Evolutionary conservation across 2,329 filamentous ascomycete genomes (phyloP).

Genomic region (Ceratocystis smalleyi): DNA sequence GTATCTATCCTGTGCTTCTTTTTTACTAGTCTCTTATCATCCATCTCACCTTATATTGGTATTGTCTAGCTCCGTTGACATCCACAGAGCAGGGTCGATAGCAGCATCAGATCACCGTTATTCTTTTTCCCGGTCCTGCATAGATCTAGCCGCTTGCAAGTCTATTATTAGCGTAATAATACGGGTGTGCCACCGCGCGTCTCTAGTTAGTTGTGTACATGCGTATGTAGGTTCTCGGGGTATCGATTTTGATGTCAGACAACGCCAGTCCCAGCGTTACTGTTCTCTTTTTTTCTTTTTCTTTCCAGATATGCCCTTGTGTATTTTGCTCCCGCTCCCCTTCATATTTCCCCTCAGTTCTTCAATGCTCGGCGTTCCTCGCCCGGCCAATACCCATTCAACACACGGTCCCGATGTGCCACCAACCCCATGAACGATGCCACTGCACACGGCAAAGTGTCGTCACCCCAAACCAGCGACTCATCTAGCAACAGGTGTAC

Average conservation of each 20-base stretch:
- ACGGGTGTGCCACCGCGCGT: background rate
- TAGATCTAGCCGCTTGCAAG: background rate
- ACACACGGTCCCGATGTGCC: slow-evolving; percentile 26
- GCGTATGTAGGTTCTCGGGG: background rate
- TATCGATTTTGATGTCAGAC: background rate
- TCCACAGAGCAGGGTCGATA: no score
- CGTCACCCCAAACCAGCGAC: slow-evolving; percentile 46
- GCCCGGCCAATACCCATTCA: slow-evolving; percentile 19
- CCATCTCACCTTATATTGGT: background rate
- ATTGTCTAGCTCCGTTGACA: background rate
- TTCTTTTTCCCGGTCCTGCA: no score
- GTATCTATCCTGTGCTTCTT: background rate
- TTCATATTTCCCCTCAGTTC: background rate
- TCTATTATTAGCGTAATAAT: background rate
- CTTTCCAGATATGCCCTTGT: background rate
- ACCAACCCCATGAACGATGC: slow-evolving; percentile 45
- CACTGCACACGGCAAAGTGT: slow-evolving; percentile 42
- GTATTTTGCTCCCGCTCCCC: background rate
- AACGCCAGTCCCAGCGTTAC: background rate
- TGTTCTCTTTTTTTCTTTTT: background rate
- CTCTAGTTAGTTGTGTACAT: background rate
- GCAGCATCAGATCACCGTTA: no score
- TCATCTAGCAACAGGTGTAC: slow-evolving; percentile 63
- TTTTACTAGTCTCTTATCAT: no score
- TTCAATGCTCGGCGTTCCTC: slow-evolving; percentile 1